Evolutionary conservation across 371 early-diverging fungal genomes (phyloP).

Genomic region (Rhizopus microsporus): DNA sequence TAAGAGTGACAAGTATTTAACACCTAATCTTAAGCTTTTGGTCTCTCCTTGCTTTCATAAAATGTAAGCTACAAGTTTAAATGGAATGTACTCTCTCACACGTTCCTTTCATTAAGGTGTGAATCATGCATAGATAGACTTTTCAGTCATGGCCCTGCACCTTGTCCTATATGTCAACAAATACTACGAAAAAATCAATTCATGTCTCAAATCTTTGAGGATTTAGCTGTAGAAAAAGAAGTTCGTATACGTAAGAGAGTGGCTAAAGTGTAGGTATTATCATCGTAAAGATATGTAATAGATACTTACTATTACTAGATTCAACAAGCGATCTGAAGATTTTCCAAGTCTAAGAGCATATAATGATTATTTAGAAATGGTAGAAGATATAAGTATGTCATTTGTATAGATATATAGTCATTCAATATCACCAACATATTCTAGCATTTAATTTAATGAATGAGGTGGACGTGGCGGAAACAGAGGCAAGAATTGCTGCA

Average conservation of each 20-base stretch:
- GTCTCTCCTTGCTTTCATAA: conserved; percentile 98
- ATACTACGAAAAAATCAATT: conserved; percentile 85
- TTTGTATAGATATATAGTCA: too few species aligned
- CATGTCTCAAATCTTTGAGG: conserved; percentile 90
- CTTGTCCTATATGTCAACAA: conserved; percentile 90
- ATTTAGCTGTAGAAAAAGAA: conserved; percentile 93
- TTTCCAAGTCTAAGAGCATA: conserved; percentile 76
- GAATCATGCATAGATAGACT: conserved; percentile 87
- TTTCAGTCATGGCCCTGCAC: conserved; percentile 85
- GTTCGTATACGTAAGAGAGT: conserved; percentile 85
- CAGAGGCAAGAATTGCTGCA: conserved; percentile 76
- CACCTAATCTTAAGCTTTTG: conserved; percentile 88
- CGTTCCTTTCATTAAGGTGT: conserved; percentile 62
- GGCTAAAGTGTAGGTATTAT: conserved; percentile 66
- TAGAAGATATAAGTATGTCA: conserved; percentile 80
- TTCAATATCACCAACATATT: not conserved
- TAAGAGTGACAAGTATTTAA: conserved; percentile 92
- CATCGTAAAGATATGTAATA: not conserved
- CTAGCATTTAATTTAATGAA: conserved; percentile 85
- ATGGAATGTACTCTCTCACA: not conserved
- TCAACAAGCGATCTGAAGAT: conserved; percentile 91
- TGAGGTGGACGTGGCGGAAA: conserved; percentile 83
- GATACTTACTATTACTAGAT: conserved; percentile 46
- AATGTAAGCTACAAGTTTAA: conserved; percentile 59
- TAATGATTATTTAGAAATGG: conserved; percentile 91